phyloP scores from a whole-genome alignment of 345 rosid genomes.

The Excoecaria agallocha region DNA sequence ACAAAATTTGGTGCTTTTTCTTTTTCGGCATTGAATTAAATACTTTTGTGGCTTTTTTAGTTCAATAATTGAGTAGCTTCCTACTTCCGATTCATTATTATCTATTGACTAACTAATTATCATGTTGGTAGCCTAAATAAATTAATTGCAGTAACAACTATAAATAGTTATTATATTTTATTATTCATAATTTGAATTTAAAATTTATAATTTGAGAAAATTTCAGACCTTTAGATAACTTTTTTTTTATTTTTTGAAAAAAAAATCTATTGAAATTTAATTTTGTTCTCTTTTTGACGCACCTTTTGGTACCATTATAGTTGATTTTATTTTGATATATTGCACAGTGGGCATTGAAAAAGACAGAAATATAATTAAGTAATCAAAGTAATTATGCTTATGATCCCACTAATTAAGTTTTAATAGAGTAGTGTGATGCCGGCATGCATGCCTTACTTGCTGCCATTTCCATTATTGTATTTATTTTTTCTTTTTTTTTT shows the following conservation, averaged over 20 bases:
- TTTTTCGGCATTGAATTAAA: not conserved
- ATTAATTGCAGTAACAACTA: too few relatives aligned
- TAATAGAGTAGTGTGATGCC: not conserved
- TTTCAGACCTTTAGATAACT: too few relatives aligned
- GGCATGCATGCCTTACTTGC: not conserved
- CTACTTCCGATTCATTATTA: too few relatives aligned
- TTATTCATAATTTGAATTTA: too few relatives aligned
- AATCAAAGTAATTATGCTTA: not conserved
- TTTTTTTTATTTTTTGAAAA: not conserved
- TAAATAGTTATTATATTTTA: too few relatives aligned
- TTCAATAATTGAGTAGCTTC: too few relatives aligned
- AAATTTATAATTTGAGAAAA: too few relatives aligned
- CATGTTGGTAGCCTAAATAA: too few relatives aligned
- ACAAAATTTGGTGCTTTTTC: constrained; percentile 1
- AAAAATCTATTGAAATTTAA: not conserved
- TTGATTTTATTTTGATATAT: not conserved
- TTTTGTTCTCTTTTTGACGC: not conserved
- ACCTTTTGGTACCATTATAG: not conserved
- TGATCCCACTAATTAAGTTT: not conserved
- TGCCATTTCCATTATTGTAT: too few relatives aligned
- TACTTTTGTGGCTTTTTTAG: not conserved
- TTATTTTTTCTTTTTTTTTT: not conserved
- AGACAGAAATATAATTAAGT: not conserved
- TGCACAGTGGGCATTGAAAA: constrained; percentile 10
- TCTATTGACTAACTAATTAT: too few relatives aligned